Evolutionary conservation across 2,329 filamentous ascomycete genomes (phyloP), one percentile per base, ranked within the genome.

Genomic region (Celoporthe dispersa): DNA sequence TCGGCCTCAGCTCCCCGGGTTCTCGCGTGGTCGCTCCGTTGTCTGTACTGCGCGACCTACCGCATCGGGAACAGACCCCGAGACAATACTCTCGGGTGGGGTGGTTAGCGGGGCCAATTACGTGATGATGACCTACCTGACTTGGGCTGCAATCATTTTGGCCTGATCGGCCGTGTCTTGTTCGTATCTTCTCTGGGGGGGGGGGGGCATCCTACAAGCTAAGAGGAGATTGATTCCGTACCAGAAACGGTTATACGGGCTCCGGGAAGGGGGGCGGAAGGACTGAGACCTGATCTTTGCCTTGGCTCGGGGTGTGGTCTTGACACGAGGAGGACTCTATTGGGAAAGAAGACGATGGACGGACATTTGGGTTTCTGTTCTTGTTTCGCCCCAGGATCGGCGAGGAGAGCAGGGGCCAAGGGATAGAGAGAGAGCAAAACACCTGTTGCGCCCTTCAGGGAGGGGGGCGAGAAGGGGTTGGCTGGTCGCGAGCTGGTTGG

Each of bases 61-160:
- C 62, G 39, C n/a, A 64, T 64, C 41, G 62, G 39, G 62, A 28
- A 41, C 41, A 12, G 39, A 28, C 62, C 25, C 62, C 62, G 62
- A 64, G 62, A 64, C 37, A 64, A 39, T 61, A 14, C 9, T n/a
- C 53, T 39, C 59, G 59, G 53, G 14, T 33, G 14, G 25, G 25
- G 9, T 19, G 19, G 44, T 9, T 19, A 6, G 41, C 1, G 53
- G 53, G 53, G 5, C 44, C 44, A 31, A 57, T 57, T 61, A 61
- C 33, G 59, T 61, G 59, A 39, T 61, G 59, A 61, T 61, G 59
- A 61, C 59, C 44, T 25, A 61, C 59, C 25, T 31, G 28, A 31
- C 51, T 55, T 28, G 19, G 31, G 25, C 11, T 9, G 16, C 4
- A 60, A 22, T 60, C 11, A 35, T 9, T n/a, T 33, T 2, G 59